phyloP scores from a whole-genome alignment of 192 early-diverging fungal genomes.

The Umbelopsis vinacea region DNA sequence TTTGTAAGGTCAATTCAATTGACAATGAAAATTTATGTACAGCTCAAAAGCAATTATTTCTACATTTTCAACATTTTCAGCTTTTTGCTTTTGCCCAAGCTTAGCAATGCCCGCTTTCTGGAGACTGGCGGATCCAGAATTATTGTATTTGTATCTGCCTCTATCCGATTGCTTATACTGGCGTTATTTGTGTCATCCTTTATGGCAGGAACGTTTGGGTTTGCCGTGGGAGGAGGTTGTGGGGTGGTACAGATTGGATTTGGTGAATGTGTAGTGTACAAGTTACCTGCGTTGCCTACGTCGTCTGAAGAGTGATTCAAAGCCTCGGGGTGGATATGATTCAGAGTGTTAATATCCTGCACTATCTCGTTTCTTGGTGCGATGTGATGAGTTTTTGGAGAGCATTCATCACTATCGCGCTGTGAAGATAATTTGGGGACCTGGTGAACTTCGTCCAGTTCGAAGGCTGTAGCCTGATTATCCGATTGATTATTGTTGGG shows the following conservation, averaged over 20 bases:
- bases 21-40: neutral
- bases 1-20: neutral
- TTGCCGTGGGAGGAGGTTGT: neutral
- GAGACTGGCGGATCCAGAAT: neutral
- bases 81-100: constrained; percentile 10
- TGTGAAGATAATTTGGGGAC: too few relatives aligned
- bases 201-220: neutral
- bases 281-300: neutral
- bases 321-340: too few relatives aligned
- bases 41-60: neutral
- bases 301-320: neutral
- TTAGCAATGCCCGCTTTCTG: neutral
- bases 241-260: neutral
- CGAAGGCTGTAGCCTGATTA: too few relatives aligned
- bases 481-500: too few relatives aligned
- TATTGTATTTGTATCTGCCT: neutral
- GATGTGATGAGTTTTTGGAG: too few relatives aligned
- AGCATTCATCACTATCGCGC: too few relatives aligned
- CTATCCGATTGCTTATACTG: neutral
- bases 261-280: neutral
- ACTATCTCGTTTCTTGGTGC: neutral
- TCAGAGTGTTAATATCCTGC: neutral
- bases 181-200: neutral
- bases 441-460: too few relatives aligned
- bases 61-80: constrained; percentile 21